Evolutionary conservation across 352 stramenopile genomes (phyloP), one percentile per base, ranked within the genome.

Genomic region (Phytophthora palmivora): DNA sequence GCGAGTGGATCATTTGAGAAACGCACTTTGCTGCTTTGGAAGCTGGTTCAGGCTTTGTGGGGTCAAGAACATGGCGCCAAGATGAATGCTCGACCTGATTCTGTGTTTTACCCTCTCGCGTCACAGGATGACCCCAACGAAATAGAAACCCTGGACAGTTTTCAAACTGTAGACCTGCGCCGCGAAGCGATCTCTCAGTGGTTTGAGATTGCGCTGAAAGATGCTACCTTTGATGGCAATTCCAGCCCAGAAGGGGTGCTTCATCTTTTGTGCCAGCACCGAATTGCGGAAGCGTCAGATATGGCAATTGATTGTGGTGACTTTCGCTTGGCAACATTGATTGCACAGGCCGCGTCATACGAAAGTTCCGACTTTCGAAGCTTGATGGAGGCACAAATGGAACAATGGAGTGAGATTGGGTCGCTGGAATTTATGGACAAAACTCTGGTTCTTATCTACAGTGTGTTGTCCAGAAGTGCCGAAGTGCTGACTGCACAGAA

Each of bases 131-230:
- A 88, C 39, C 68, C 80, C 8, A 78, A 69, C 41, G 84, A 87
- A 60, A 54, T 83, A 21, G 84, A 92, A 57, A 88, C 69, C 30
- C 52, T 88, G 33, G 76, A 91, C 57, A 87, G 63, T 7, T 89
- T 89, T 46, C 84, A 87, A 47, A 84, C 72, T 41, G 66, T 91
- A 8, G 84, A 92, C 50, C 48, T 92, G 39, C 81, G 85, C 2
- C 82, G 86, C 15, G 81, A 92, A 51, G 81, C 82, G 0, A 87
- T 92, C 15, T 90, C 84, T 4, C 84, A 76, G 41, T 94, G 86
- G 86, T 88, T 94, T 51, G 84, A 92, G 61, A 50, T 61, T 21
- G 79, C 82, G 1, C 43, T 90, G 22, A 55, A 64, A 33, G 47
- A 63, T 51, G 43, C 32, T 32, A 45, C 22, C 58, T 63, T 47